Conservation (phyloP, 176 grass and related monocot genomes). For the Hordeum marinum region DNA sequence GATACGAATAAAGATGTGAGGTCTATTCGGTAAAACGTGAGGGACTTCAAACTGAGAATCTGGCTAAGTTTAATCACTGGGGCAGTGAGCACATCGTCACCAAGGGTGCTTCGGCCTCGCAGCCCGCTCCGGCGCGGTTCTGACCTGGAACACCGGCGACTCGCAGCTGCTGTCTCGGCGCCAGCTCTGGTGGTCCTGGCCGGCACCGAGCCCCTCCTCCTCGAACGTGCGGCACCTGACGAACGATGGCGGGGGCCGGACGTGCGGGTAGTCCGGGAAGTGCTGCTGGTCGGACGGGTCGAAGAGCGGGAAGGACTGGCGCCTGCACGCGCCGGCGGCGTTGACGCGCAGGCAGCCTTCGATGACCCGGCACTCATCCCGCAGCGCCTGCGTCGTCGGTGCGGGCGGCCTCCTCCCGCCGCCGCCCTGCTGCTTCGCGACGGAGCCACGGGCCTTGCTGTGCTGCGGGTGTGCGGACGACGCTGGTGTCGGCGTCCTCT, state of each 20-base stretch:
- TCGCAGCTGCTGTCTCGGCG: slow-evolving; percentile 15
- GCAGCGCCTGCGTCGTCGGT: slow-evolving; percentile 9
- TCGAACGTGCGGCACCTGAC: not conserved
- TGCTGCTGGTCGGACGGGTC: slow-evolving; percentile 38
- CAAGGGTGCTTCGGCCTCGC: not conserved
- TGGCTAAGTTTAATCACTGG: no score
- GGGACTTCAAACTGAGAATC: not conserved
- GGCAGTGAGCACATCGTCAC: not conserved
- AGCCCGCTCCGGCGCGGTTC: not conserved
- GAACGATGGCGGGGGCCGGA: slow-evolving; percentile 6
- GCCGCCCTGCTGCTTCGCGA: not conserved
- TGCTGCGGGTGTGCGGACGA: not conserved
- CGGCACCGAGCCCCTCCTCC: not conserved
- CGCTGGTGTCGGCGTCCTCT: not conserved
- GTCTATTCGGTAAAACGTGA: no score
- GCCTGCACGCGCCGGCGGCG: slow-evolving; percentile 16
- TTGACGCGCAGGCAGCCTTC: slow-evolving; percentile 56
- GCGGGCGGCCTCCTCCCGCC: not conserved
- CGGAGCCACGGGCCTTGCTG: not conserved
- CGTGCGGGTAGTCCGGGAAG: slow-evolving; percentile 59
- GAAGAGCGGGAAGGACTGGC: slow-evolving; percentile 61
- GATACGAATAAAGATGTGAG: no score
- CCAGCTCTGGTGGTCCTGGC: not conserved
- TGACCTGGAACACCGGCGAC: slow-evolving; percentile 59
- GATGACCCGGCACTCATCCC: slow-evolving; percentile 63